Percentiles rank a stretch among this genome's conserved stretches.
These are phyloP conservation scores for Aspergillus diversus DNA, from an alignment of 495 filamentous ascomycete species.

Conservation along the genomic window DNA sequence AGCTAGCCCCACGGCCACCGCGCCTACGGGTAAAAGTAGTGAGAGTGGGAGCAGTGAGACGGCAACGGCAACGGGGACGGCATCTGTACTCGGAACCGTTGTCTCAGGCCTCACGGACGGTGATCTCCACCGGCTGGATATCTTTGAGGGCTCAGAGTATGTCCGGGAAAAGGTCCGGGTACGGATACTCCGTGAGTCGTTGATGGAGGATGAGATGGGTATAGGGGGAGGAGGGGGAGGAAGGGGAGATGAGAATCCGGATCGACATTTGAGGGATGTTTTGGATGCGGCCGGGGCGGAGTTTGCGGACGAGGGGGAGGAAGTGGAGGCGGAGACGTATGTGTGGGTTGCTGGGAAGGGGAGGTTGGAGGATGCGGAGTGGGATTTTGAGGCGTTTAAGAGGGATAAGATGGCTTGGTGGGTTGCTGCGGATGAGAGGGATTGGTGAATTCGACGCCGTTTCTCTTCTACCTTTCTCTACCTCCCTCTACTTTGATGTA, in stretches of 20 bases:
- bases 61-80: background rate
- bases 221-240: conserved; percentile 20
- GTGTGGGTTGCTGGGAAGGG: conserved; percentile 59
- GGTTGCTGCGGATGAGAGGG: conserved; percentile 44
- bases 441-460: conserved; percentile 30
- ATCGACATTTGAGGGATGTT: conserved; percentile 33
- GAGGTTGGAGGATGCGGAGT: conserved; percentile 68
- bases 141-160: conserved; percentile 83
- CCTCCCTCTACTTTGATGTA: background rate
- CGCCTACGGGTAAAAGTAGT: background rate
- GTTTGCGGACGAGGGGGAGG: conserved; percentile 45
- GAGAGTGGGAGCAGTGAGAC: background rate
- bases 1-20: background rate
- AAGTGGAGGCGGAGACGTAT: conserved; percentile 75
- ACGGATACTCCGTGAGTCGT: conserved; percentile 50
- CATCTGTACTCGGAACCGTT: conserved; percentile 75
- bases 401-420: conserved; percentile 66
- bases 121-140: conserved; percentile 76
- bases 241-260: conserved; percentile 13
- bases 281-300: conserved; percentile 38
- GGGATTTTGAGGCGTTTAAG: conserved; percentile 80
- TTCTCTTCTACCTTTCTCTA: background rate
- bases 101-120: conserved; percentile 78
- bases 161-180: conserved; percentile 62
- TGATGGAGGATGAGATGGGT: conserved; percentile 19